These are phyloP conservation scores for Onygenales sp. DNA, from an alignment of 2,329 filamentous ascomycete genomes.

Conservation along the genomic window DNA sequence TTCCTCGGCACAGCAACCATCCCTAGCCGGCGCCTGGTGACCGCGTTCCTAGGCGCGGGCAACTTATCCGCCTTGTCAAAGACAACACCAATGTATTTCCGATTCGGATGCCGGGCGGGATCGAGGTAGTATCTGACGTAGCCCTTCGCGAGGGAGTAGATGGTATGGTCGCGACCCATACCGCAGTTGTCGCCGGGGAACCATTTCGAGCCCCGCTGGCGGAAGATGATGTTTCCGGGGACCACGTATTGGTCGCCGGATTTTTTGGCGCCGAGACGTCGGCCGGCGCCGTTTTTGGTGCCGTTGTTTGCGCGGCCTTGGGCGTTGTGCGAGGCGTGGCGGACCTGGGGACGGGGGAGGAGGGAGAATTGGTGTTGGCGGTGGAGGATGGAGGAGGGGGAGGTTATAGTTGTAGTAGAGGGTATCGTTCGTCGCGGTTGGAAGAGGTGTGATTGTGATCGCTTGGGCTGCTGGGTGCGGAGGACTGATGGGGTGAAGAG, in stretches of 20 bases:
- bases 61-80: slow-evolving; percentile 74
- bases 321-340: slow-evolving; percentile 55
- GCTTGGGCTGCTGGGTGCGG: slow-evolving; percentile 7
- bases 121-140: slow-evolving; percentile 98
- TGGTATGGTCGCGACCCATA: slow-evolving; percentile 93
- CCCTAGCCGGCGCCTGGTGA: slow-evolving; percentile 64
- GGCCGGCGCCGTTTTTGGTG: slow-evolving; percentile 61
- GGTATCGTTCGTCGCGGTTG: slow-evolving; percentile 19
- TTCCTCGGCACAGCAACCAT: slow-evolving; percentile 49
- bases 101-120: slow-evolving; percentile 67
- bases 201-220: slow-evolving; percentile 90
- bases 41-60: slow-evolving; percentile 64
- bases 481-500: slow-evolving; percentile 23
- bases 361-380: slow-evolving; percentile 18
- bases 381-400: slow-evolving; percentile 5
- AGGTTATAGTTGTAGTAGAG: slow-evolving; percentile 3
- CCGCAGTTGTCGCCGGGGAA: slow-evolving; percentile 90
- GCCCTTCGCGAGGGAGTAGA: slow-evolving; percentile 73
- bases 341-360: slow-evolving; percentile 38
- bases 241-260: slow-evolving; percentile 88
- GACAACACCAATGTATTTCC: slow-evolving; percentile 90
- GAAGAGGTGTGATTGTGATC: slow-evolving; percentile 13
- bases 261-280: slow-evolving; percentile 91
- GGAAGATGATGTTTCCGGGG: slow-evolving; percentile 95
- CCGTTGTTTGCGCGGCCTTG: slow-evolving; percentile 58